Base-by-base conservation (phyloP, 2,329 filamentous ascomycete genomes). In the Purpureocillium takamizusanense region DNA sequence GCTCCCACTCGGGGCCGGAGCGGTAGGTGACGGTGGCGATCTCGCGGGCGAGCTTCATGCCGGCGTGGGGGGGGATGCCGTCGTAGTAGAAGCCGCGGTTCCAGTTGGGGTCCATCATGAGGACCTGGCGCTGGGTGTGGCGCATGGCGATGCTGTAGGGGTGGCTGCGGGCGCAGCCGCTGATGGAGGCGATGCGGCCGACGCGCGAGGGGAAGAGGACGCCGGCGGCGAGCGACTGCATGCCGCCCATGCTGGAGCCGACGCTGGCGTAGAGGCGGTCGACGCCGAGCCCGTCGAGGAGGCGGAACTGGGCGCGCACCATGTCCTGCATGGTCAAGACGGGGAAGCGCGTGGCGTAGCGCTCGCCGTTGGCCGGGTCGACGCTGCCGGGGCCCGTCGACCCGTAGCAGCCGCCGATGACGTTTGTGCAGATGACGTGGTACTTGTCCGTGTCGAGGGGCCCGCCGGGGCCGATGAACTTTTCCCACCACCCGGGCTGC, bases 81-180 rank as follows among this genome's bases (percentile, higher is more conserved):
- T 81, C 83, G 57, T 95, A 94, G 69, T 97, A 97, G 65, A 90
- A 94, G 2, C 92, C 92, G 28, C 92, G 79, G 49, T 86, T 86
- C 92, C 92, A 98, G 54, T 94, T 88, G 3, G 89, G 88, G 53
- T 98, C 92, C 83, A 95, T 95, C 89, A 98, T 97, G 35, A 98
- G 74, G 1, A 95, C 92, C 66, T 97, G 92, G 21, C 92, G 81
- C 63, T 98, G 92, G 0, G 90, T 95, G 63, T 98, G 92, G 38
- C 92, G 81, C 90, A 98, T 95, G 27, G 92, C 92, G 57, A 98
- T 95, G 60, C 89, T 94, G 66, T 98, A 98, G 1, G 92, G 92
- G 58, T 98, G 92, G 50, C 85, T 94, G 46, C 92, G 74, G 1
- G 90, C 92, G 60, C 92, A 98, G 11, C 90, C 92, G 54, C 85